Conservation (phyloP, 345 rosid species). For the Rhodamnia rubescens region DNA sequence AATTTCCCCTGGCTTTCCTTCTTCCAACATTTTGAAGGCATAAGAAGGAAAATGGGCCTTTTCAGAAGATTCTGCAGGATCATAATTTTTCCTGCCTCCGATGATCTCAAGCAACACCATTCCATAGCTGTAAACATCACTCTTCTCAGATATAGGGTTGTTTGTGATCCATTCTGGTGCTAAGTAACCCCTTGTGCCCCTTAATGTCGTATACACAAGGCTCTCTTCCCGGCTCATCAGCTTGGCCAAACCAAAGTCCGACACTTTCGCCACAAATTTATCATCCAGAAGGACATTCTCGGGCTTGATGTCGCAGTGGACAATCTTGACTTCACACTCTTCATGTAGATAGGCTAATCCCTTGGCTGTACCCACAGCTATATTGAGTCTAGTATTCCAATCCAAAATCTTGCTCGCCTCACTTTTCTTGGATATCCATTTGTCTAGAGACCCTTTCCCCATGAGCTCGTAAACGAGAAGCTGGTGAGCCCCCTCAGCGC, state of each 20-base stretch:
- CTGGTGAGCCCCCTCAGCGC: conserved; percentile 25
- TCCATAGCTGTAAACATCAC: conserved; percentile 40
- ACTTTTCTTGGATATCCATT: conserved; percentile 25
- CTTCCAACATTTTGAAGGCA: conserved; percentile 37
- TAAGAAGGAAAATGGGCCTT: conserved; percentile 27
- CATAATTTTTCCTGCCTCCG: conserved; percentile 35
- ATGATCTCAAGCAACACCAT: conserved; percentile 43
- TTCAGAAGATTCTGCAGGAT: conserved; percentile 10
- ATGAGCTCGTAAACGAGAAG: conserved; percentile 48
- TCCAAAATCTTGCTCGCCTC: conserved; percentile 8
- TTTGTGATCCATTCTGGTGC: conserved; percentile 49
- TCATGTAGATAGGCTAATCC: conserved; percentile 42
- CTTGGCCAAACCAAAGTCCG: conserved; percentile 41
- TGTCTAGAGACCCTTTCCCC: conserved; percentile 37
- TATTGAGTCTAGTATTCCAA: conserved; percentile 28
- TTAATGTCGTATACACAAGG: conserved; percentile 22
- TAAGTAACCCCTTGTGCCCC: conserved; percentile 52
- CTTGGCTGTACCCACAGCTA: conserved; percentile 28
- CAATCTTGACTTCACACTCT: conserved; percentile 31
- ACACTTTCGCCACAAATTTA: conserved; percentile 26
- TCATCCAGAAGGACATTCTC: conserved; percentile 36
- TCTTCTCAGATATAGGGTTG: conserved; percentile 37
- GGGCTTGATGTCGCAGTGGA: conserved; percentile 39
- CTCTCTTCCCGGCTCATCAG: conserved; percentile 33
- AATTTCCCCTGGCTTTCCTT: conserved; percentile 23